Conservation (phyloP, 2,329 filamentous ascomycete species). For the Cytospora paraplurivora region DNA sequence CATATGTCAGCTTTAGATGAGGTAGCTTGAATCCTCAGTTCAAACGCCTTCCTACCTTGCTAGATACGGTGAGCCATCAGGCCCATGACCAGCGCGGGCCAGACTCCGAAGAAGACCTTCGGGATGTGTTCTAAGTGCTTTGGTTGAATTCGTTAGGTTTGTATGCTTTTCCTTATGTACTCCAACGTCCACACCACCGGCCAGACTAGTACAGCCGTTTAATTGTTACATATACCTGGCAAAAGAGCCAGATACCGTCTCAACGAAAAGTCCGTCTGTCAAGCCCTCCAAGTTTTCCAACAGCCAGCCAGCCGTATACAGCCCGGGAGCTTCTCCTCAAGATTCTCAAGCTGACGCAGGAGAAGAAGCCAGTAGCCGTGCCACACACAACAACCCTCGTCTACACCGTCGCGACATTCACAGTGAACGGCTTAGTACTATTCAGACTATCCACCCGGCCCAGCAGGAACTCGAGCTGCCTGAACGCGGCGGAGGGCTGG, state of each 20-base stretch:
- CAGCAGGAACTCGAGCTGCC: slow-evolving; percentile 75
- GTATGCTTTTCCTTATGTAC: not conserved
- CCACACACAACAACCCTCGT: not conserved
- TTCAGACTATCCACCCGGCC: slow-evolving; percentile 65
- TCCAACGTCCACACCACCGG: not conserved
- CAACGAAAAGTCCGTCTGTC: not conserved
- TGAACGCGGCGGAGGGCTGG: slow-evolving; percentile 66
- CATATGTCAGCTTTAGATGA: too few relatives aligned
- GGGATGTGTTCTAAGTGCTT: too few relatives aligned
- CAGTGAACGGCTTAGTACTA: slow-evolving; percentile 44
- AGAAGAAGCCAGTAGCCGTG: not conserved
- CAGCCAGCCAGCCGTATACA: not conserved
- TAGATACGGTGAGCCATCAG: too few relatives aligned
- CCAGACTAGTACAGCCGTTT: not conserved
- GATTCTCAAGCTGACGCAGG: not conserved
- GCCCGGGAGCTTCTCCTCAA: not conserved
- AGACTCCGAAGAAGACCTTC: too few relatives aligned
- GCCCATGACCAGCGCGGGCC: too few relatives aligned
- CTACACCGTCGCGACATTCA: not conserved
- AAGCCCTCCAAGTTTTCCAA: not conserved
- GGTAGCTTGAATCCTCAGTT: too few relatives aligned
- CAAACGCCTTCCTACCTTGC: too few relatives aligned
- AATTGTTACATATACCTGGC: not conserved
- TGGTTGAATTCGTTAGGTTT: too few relatives aligned
- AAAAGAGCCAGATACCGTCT: not conserved